Evolutionary conservation across 305 asterid genomes (phyloP).

Genomic region (Solanum chacoense): DNA sequence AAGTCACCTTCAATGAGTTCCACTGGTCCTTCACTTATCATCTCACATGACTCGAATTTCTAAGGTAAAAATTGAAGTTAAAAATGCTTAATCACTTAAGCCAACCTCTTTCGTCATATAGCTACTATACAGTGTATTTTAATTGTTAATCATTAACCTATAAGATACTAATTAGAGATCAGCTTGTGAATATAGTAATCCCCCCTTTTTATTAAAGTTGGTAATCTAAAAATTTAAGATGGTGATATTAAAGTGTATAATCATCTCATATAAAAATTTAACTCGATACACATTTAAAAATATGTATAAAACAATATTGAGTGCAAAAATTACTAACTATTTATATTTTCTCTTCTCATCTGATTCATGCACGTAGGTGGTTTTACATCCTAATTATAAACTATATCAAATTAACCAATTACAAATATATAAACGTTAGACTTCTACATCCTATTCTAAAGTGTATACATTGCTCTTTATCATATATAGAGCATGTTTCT

Average conservation of each 20-base stretch:
- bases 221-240: background rate
- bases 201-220: background rate
- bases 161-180: background rate
- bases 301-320: background rate
- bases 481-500: background rate
- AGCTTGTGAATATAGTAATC: background rate
- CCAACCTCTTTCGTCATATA: background rate
- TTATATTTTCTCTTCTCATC: background rate
- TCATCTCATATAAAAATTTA: background rate
- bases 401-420: background rate
- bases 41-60: background rate
- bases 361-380: background rate
- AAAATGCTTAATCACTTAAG: background rate
- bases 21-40: background rate
- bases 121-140: background rate
- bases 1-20: background rate
- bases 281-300: background rate
- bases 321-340: background rate
- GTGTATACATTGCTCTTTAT: background rate
- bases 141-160: background rate
- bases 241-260: background rate
- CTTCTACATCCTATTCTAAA: background rate
- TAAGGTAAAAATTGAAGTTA: background rate
- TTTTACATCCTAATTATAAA: background rate
- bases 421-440: background rate